Evolutionary conservation across 1,284 basidiomycete genomes (phyloP).

Genomic region (Trametes sp.): DNA sequence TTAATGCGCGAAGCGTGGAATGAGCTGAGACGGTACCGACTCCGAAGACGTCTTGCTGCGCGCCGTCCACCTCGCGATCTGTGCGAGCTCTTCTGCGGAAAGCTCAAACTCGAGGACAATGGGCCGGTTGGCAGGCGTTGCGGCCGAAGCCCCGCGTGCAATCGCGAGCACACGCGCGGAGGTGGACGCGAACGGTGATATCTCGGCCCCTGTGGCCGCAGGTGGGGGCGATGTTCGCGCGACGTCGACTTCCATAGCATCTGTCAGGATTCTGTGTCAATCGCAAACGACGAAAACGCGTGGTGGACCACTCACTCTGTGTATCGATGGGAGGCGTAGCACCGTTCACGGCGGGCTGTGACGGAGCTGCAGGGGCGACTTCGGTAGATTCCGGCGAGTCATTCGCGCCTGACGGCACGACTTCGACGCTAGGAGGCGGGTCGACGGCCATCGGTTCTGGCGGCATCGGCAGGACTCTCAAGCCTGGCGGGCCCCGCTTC

Average conservation of each 20-base stretch:
- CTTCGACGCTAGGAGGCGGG: background rate
- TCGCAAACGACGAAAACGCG: background rate
- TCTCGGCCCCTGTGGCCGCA: background rate
- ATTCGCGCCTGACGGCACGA: too few relatives aligned
- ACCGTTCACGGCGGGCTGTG: background rate
- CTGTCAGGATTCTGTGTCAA: background rate
- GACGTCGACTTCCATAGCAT: background rate
- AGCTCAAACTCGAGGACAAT: constrained; percentile 23
- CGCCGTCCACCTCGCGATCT: constrained; percentile 23
- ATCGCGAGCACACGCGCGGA: constrained; percentile 19
- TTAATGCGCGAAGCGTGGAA: too few relatives aligned
- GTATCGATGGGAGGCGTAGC: background rate
- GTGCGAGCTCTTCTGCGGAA: constrained; percentile 17
- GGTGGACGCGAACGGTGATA: constrained; percentile 15
- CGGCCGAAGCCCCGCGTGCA: constrained; percentile 14
- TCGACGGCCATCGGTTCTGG: background rate
- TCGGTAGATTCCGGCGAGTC: too few relatives aligned
- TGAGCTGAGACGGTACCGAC: too few relatives aligned
- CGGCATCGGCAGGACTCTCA: constrained; percentile 15
- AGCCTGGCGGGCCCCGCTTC: constrained; percentile 22
- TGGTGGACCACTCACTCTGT: background rate
- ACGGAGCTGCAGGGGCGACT: background rate
- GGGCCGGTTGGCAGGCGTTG: constrained; percentile 17
- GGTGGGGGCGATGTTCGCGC: background rate
- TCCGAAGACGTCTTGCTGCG: constrained; percentile 2